These are phyloP conservation scores for Mortierella sp. DNA, from an alignment of 371 early-diverging fungal species.

Conservation along the genomic window DNA sequence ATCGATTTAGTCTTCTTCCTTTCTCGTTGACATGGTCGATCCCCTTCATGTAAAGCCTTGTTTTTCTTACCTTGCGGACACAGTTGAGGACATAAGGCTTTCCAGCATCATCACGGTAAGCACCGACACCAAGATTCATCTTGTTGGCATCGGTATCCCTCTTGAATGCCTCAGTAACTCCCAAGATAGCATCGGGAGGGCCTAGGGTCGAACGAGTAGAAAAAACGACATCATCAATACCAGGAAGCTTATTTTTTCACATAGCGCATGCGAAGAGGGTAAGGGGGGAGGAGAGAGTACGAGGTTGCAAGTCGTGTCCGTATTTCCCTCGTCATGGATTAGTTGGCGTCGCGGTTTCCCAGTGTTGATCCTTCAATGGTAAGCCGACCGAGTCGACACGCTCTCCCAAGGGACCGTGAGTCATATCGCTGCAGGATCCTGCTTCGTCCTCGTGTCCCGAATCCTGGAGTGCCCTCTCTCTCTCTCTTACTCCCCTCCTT, in stretches of 20 bases:
- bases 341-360: too few species aligned
- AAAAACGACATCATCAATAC: not conserved
- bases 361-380: too few species aligned
- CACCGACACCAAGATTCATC: conserved; percentile 99
- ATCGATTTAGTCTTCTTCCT: not conserved
- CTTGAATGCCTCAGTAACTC: conserved; percentile 97
- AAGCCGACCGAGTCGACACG: too few species aligned
- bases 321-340: too few species aligned
- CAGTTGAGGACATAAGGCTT: conserved; percentile 92
- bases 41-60: not conserved
- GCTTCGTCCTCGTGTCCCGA: too few species aligned
- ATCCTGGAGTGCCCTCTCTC: not conserved
- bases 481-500: not conserved
- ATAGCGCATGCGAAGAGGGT: not conserved
- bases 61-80: conserved; percentile 80
- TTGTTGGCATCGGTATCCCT: conserved; percentile 88
- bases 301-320: too few species aligned
- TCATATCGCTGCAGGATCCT: too few species aligned
- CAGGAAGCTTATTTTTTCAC: not conserved
- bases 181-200: conserved; percentile 97
- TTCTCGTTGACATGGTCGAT: not conserved
- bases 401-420: too few species aligned
- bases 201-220: conserved; percentile 57
- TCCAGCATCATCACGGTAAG: conserved; percentile 95
- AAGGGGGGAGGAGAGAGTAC: too few species aligned